A percentile compares a stretch with the other conserved stretches of the same genome.
Evolutionary conservation across 352 stramenopile genomes (phyloP).

Genomic region (Phytopythium delawarense): DNA sequence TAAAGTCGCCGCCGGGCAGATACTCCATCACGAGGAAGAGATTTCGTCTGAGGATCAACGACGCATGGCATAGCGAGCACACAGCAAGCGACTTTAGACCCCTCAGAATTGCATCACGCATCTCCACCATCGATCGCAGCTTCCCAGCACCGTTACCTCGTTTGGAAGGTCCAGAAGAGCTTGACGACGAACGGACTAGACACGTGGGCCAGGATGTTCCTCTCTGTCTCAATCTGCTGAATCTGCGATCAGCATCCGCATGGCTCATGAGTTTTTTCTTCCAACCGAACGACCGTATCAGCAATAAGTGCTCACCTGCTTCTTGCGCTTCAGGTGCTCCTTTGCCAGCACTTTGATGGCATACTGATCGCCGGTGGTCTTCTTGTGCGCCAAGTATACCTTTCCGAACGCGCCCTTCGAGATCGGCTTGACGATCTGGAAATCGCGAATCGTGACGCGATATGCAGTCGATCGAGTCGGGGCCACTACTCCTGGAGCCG

Average conservation of each 20-base stretch:
- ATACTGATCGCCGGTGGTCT: slow-evolving; percentile 86
- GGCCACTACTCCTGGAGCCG: slow-evolving; percentile 1
- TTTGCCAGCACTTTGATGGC: slow-evolving; percentile 91
- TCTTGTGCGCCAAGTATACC: slow-evolving; percentile 85
- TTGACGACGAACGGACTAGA: slow-evolving; percentile 90
- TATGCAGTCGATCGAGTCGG: slow-evolving; percentile 32
- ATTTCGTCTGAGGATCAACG: slow-evolving; percentile 39
- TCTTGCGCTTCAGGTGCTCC: slow-evolving; percentile 86
- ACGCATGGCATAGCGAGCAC: not conserved
- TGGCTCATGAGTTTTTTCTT: not conserved
- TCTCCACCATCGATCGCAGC: not conserved
- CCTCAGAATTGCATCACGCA: not conserved
- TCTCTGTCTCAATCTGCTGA: slow-evolving; percentile 84
- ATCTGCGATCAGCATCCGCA: slow-evolving; percentile 32
- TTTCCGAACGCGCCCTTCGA: slow-evolving; percentile 88
- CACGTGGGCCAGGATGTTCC: slow-evolving; percentile 84
- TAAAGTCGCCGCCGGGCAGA: slow-evolving; percentile 86
- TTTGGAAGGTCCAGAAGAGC: slow-evolving; percentile 90
- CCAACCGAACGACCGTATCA: slow-evolving; percentile 5
- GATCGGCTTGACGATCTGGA: slow-evolving; percentile 88
- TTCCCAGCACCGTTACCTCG: slow-evolving; percentile 38
- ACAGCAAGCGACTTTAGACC: not conserved
- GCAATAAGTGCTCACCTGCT: slow-evolving; percentile 43
- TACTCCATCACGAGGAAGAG: slow-evolving; percentile 92
- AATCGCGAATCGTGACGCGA: slow-evolving; percentile 77